A percentile compares a stretch with the other conserved stretches of the same genome.
Evolutionary conservation across 768 basidiomycete species (phyloP).

Genomic region (Kwoniella europaea): DNA sequence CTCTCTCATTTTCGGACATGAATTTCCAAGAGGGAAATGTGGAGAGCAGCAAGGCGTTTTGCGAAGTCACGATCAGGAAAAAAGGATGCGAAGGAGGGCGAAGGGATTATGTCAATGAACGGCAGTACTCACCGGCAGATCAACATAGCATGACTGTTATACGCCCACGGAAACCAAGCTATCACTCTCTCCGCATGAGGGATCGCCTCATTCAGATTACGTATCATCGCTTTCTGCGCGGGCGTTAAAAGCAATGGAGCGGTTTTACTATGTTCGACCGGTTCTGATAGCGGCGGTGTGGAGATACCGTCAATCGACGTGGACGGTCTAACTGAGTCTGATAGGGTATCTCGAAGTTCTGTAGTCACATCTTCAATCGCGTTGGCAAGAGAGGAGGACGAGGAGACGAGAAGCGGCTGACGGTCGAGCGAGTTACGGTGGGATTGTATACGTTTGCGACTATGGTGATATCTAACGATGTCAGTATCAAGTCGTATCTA

Average conservation of each 20-base stretch:
- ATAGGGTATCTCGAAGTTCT: conserved; percentile 4
- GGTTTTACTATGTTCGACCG: conserved; percentile 7
- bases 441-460: not conserved
- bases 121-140: conserved; percentile 45
- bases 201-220: conserved; percentile 37
- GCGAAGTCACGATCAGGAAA: not conserved
- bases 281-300: conserved; percentile 12
- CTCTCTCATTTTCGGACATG: not conserved
- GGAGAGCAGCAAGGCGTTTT: too few relatives aligned
- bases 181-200: conserved; percentile 45
- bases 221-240: conserved; percentile 40
- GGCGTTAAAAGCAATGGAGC: conserved; percentile 40
- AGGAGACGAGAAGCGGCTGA: conserved; percentile 5
- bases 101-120: not conserved
- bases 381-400: conserved; percentile 1
- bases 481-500: too few relatives aligned
- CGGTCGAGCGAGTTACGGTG: conserved; percentile 8
- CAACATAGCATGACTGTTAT: conserved; percentile 51
- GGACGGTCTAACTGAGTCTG: not conserved
- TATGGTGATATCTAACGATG: not conserved
- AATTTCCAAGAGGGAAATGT: not conserved
- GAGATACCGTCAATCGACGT: conserved; percentile 17
- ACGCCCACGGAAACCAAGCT: conserved; percentile 54
- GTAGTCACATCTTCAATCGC: not conserved
- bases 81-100: not conserved